Percentiles rank a stretch among this genome's conserved stretches.
phyloP scores from a whole-genome alignment of 345 rosid genomes.

The Aquilaria malaccensis region DNA sequence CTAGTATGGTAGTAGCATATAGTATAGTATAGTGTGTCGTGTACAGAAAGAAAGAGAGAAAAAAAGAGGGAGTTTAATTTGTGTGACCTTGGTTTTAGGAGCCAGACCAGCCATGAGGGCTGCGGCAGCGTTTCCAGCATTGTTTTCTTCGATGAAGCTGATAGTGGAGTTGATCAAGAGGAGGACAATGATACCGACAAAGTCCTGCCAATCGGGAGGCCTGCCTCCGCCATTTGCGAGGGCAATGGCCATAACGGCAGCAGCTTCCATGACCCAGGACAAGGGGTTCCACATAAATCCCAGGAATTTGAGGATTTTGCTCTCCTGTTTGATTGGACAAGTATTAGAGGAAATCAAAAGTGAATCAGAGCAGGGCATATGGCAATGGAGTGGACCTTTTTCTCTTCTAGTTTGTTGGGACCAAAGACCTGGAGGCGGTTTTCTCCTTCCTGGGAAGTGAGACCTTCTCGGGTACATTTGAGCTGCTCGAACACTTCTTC shows the following conservation, averaged over 20 bases:
- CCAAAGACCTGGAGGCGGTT: constrained; percentile 70
- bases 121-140: constrained; percentile 94
- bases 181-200: constrained; percentile 65
- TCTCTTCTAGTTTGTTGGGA: constrained; percentile 91
- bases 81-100: constrained; percentile 72
- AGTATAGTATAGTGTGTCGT: neutral
- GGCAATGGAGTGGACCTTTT: constrained; percentile 39
- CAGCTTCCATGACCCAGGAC: constrained; percentile 98
- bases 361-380: neutral
- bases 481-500: constrained; percentile 79
- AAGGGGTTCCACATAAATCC: constrained; percentile 99
- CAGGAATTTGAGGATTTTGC: constrained; percentile 76
- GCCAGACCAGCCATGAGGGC: constrained; percentile 97
- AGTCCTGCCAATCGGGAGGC: constrained; percentile 97
- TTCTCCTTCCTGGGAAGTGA: constrained; percentile 60
- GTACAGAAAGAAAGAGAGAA: constrained; percentile 5
- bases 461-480: constrained; percentile 48
- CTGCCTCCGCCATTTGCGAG: constrained; percentile 68
- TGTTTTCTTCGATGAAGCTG: constrained; percentile 88
- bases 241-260: constrained; percentile 82
- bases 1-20: no score
- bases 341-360: neutral
- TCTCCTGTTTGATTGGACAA: constrained; percentile 39
- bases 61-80: neutral
- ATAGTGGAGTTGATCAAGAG: constrained; percentile 85